phyloP scores from a whole-genome alignment of 371 early-diverging fungal species.

The Aphelidium insulamus region DNA sequence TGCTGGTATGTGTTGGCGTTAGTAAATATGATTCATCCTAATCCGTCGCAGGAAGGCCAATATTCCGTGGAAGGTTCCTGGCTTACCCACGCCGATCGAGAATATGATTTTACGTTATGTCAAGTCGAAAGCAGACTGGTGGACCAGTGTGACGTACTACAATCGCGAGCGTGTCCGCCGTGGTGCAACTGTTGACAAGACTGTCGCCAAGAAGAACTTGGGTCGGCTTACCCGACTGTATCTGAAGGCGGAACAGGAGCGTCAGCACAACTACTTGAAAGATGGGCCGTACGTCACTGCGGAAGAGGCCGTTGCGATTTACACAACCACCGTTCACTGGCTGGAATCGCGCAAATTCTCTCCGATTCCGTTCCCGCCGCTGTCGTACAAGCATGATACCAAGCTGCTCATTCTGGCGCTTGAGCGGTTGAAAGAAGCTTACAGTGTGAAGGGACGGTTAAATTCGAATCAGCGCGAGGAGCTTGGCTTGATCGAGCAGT shows the following conservation, averaged over 20 bases:
- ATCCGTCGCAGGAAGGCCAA: slow-evolving; percentile 96
- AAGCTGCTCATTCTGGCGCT: slow-evolving; percentile 86
- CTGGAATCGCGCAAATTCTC: slow-evolving; percentile 90
- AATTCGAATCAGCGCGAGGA: slow-evolving; percentile 95
- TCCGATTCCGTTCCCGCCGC: slow-evolving; percentile 96
- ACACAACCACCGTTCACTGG: slow-evolving; percentile 94
- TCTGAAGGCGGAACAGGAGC: slow-evolving; percentile 96
- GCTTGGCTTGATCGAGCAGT: slow-evolving; percentile 88
- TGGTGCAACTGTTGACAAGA: slow-evolving; percentile 98
- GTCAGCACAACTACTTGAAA: slow-evolving; percentile 95
- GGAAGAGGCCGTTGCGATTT: slow-evolving; percentile 94
- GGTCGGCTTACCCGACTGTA: slow-evolving; percentile 95
- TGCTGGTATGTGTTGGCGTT: slow-evolving; percentile 7
- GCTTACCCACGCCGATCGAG: slow-evolving; percentile 88
- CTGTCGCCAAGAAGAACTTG: slow-evolving; percentile 89
- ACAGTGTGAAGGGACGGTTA: slow-evolving; percentile 83
- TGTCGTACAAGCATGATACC: slow-evolving; percentile 96
- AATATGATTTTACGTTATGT: slow-evolving; percentile 96
- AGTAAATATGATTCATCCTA: not conserved
- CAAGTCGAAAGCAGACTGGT: slow-evolving; percentile 97
- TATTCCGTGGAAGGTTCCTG: slow-evolving; percentile 96
- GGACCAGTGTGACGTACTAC: slow-evolving; percentile 93
- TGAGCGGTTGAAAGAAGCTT: slow-evolving; percentile 85
- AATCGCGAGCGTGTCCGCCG: slow-evolving; percentile 95
- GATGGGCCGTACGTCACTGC: slow-evolving; percentile 94